Percentiles rank a stretch among this genome's conserved stretches.
Evolutionary conservation across 441 rosid genomes (phyloP).

Genomic region (Populus hybrid): DNA sequence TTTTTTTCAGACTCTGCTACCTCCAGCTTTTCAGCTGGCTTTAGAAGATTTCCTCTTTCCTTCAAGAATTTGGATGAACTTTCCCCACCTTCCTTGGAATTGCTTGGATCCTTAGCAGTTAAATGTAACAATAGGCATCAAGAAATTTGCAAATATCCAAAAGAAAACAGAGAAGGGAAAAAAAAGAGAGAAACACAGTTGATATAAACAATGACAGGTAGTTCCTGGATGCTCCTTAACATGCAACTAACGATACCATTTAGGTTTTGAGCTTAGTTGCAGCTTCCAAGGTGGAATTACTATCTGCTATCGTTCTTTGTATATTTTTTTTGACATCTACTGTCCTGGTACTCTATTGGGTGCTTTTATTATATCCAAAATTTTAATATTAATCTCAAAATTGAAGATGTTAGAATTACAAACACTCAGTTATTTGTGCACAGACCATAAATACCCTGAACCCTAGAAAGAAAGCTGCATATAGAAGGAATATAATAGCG

Average conservation of each 20-base stretch:
- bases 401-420: not conserved
- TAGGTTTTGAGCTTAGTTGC: not conserved
- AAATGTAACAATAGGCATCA: slow-evolving; percentile 11
- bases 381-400: not conserved
- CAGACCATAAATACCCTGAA: not conserved
- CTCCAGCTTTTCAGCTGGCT: slow-evolving; percentile 40
- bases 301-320: not conserved
- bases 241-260: not conserved
- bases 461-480: not conserved
- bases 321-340: not conserved
- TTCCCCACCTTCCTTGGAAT: slow-evolving; percentile 33
- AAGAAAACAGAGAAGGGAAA: not conserved
- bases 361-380: not conserved
- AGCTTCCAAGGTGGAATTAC: not conserved
- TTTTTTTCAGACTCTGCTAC: slow-evolving; percentile 39
- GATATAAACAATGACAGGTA: not conserved
- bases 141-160: slow-evolving; percentile 9
- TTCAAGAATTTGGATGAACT: slow-evolving; percentile 35
- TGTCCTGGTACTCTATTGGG: not conserved
- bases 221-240: not conserved
- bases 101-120: slow-evolving; percentile 35
- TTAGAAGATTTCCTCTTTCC: slow-evolving; percentile 38
- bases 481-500: not conserved
- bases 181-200: not conserved
- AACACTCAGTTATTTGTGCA: not conserved